These are phyloP conservation scores for Xylariaceae sp. DNA, from an alignment of 2,329 filamentous ascomycete genomes.

Conservation along the genomic window DNA sequence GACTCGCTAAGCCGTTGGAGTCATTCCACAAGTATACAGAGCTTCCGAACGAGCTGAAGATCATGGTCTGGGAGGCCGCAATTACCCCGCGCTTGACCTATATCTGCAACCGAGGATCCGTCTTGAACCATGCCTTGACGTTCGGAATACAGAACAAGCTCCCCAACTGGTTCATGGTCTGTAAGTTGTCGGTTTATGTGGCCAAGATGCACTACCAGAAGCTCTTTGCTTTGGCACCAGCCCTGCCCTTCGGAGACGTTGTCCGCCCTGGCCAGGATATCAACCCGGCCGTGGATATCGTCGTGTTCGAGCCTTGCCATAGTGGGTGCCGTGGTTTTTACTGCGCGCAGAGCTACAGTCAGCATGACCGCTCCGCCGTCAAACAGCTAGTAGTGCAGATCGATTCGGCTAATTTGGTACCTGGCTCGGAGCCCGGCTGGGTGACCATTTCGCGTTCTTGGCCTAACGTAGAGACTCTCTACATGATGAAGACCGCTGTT, in stretches of 20 bases:
- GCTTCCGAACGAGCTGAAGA: constrained; percentile 26
- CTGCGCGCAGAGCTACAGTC: constrained; percentile 28
- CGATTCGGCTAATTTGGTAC: constrained; percentile 22
- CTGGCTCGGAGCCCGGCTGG: constrained; percentile 25
- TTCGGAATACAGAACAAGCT: constrained; percentile 22
- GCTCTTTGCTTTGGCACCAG: constrained; percentile 18
- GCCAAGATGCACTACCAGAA: constrained; percentile 21
- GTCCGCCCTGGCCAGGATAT: constrained; percentile 18
- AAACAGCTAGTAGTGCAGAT: constrained; percentile 26
- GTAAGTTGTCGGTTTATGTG: constrained; percentile 18
- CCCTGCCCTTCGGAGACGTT: background rate
- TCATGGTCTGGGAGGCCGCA: constrained; percentile 31
- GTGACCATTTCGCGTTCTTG: constrained; percentile 25
- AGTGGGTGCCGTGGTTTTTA: constrained; percentile 26
- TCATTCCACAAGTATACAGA: constrained; percentile 25
- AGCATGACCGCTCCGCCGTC: constrained; percentile 24
- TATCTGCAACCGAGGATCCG: constrained; percentile 26
- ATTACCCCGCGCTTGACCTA: constrained; percentile 27
- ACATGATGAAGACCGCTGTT: constrained; percentile 26
- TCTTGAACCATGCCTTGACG: constrained; percentile 1
- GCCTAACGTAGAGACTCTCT: constrained; percentile 29
- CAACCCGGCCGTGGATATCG: constrained; percentile 24
- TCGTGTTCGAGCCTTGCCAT: constrained; percentile 31
- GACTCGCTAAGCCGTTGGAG: constrained; percentile 27
- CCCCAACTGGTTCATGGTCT: constrained; percentile 27